phyloP scores from a whole-genome alignment of 768 basidiomycete genomes.

The Hysterangium stoloniferum region DNA sequence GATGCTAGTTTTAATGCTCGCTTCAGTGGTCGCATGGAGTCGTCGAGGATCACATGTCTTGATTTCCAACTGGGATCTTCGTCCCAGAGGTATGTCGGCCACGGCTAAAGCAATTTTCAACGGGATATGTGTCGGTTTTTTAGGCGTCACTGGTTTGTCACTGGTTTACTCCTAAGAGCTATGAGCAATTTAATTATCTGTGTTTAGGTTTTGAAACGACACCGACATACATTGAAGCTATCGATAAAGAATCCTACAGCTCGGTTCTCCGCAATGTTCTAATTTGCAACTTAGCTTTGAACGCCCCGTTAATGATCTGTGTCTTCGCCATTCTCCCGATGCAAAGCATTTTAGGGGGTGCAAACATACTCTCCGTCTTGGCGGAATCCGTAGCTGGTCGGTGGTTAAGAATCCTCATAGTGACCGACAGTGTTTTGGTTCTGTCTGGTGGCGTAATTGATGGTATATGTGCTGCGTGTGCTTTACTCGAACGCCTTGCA shows the following conservation, averaged over 20 bases:
- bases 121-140: conserved; percentile 63
- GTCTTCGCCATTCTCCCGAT: conserved; percentile 54
- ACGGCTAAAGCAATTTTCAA: conserved; percentile 40
- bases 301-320: conserved; percentile 47
- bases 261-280: conserved; percentile 60
- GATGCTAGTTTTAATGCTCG: conserved; percentile 49
- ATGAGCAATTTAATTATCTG: neutral
- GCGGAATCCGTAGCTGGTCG: conserved; percentile 51
- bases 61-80: conserved; percentile 44
- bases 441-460: conserved; percentile 67
- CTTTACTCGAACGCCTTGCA: conserved; percentile 49
- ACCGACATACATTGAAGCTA: conserved; percentile 57
- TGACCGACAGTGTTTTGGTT: conserved; percentile 62
- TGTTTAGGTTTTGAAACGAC: conserved; percentile 35
- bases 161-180: neutral
- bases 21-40: conserved; percentile 44
- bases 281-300: conserved; percentile 48
- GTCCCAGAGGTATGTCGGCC: conserved; percentile 24
- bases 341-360: conserved; percentile 36
- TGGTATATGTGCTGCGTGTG: conserved; percentile 43
- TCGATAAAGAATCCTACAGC: conserved; percentile 48
- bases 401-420: conserved; percentile 58
- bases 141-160: conserved; percentile 52
- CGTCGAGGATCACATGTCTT: conserved; percentile 41
- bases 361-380: conserved; percentile 59